Conservation (phyloP, 176 grass and related monocot species). For the Avena atlantica region DNA sequence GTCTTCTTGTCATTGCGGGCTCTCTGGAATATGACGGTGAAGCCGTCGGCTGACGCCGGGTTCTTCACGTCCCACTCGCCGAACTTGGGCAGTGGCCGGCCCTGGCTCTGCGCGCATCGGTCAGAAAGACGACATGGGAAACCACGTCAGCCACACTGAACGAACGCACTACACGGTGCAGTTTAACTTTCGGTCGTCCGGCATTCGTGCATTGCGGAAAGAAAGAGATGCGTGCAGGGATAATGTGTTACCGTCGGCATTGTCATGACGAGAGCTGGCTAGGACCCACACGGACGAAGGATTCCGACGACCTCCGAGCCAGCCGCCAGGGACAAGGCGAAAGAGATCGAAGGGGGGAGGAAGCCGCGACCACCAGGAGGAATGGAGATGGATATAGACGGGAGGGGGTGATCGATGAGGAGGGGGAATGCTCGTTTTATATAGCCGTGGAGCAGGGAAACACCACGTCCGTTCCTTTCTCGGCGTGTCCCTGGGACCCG, state of each 20-base stretch:
- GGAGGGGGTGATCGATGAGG: neutral
- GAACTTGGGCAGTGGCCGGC: conserved; percentile 66
- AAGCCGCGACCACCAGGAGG: neutral
- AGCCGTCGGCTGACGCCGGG: conserved; percentile 60
- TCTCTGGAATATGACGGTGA: conserved; percentile 80
- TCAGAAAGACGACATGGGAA: neutral
- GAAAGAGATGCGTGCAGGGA: neutral
- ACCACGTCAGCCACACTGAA: neutral
- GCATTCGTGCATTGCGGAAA: neutral
- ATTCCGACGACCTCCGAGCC: neutral
- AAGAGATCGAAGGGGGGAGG: neutral
- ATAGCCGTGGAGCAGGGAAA: neutral
- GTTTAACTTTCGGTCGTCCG: no score
- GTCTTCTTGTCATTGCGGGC: conserved; percentile 70
- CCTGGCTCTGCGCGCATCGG: conserved; percentile 42
- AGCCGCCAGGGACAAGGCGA: neutral
- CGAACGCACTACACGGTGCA: neutral
- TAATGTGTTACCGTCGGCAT: neutral
- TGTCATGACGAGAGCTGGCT: conserved; percentile 30
- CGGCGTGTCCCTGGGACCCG: neutral
- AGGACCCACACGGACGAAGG: neutral
- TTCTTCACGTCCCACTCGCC: conserved; percentile 82
- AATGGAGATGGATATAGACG: neutral
- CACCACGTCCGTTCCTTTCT: conserved; percentile 1
- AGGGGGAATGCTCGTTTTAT: neutral